phyloP scores from a whole-genome alignment of 495 filamentous ascomycete species.

The Parachaetomium inaequale region DNA sequence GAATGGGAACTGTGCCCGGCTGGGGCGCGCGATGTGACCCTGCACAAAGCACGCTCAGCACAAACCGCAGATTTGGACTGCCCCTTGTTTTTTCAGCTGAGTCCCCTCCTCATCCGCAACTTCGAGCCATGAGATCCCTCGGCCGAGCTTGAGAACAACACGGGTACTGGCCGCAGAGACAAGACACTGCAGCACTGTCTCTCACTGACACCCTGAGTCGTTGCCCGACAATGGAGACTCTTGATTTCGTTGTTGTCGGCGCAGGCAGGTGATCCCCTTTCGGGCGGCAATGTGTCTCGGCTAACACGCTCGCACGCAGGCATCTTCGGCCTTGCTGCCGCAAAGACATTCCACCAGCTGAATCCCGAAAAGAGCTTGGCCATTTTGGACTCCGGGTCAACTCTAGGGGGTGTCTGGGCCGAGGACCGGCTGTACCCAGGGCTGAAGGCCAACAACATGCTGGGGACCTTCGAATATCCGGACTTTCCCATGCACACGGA shows the following conservation, averaged over 20 bases:
- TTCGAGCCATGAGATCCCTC: neutral
- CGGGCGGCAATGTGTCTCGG: neutral
- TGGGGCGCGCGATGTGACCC: neutral
- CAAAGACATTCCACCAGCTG: constrained; percentile 41
- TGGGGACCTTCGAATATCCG: constrained; percentile 67
- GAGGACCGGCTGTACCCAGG: constrained; percentile 61
- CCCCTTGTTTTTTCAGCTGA: neutral
- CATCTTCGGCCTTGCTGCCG: constrained; percentile 41
- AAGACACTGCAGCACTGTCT: neutral
- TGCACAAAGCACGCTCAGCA: neutral
- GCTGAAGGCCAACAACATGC: constrained; percentile 57
- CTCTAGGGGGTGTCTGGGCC: constrained; percentile 69
- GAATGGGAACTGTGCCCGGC: neutral
- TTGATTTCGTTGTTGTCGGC: constrained; percentile 46
- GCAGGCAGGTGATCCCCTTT: constrained; percentile 36
- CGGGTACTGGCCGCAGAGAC: neutral
- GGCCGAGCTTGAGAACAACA: neutral
- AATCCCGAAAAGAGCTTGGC: constrained; percentile 38
- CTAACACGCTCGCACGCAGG: constrained; percentile 28
- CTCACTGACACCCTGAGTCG: neutral
- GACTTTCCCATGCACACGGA: constrained; percentile 68
- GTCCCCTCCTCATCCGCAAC: too few species aligned
- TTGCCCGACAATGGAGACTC: constrained; percentile 34
- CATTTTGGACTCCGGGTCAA: constrained; percentile 38
- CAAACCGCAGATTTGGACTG: neutral